Conservation (phyloP, 495 filamentous ascomycete genomes). For the Trichoderma reesei region DNA sequence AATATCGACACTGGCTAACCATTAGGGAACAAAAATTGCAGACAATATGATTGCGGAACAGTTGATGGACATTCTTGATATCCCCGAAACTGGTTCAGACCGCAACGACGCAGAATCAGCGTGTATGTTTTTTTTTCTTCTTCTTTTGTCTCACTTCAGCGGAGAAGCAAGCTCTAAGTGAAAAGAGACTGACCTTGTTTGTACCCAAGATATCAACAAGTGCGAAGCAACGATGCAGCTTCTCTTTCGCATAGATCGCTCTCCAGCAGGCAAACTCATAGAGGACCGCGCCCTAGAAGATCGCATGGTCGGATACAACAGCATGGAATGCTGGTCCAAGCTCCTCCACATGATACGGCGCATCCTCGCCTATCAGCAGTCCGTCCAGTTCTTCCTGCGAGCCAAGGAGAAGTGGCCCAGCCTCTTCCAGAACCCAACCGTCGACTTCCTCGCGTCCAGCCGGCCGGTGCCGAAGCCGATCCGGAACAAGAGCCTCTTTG, state of each 20-base stretch:
- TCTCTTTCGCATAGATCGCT: background rate
- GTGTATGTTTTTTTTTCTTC: too few species aligned
- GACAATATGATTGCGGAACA: background rate
- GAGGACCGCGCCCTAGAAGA: background rate
- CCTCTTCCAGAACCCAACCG: background rate
- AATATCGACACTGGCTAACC: background rate
- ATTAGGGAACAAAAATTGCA: background rate
- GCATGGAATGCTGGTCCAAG: conserved; percentile 4
- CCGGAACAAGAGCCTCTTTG: background rate
- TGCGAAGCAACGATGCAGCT: background rate
- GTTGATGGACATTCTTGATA: background rate
- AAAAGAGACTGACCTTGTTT: background rate
- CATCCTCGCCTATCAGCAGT: background rate
- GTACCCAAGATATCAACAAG: background rate
- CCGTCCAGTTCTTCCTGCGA: background rate
- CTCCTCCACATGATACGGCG: background rate
- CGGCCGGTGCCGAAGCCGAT: background rate
- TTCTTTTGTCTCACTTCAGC: too few species aligned
- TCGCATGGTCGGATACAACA: background rate
- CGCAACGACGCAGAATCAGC: background rate
- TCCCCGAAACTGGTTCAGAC: background rate
- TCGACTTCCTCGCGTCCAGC: background rate
- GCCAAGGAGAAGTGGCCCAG: background rate
- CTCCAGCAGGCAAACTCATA: background rate
- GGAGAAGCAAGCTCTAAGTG: too few species aligned